Base-by-base conservation (phyloP, 306 rosid genomes). In the Quercus robur region DNA sequence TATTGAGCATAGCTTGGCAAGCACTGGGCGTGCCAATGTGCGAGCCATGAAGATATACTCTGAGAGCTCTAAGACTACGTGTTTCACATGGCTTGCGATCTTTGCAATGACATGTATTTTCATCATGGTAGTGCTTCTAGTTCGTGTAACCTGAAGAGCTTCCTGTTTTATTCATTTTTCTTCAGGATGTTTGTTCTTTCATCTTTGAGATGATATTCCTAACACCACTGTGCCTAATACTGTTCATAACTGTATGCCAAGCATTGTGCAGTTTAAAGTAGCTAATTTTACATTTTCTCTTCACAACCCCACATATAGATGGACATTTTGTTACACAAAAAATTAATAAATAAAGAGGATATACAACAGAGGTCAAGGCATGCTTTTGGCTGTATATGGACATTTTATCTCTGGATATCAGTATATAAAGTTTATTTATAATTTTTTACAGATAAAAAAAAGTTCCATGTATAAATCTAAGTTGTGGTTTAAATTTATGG, bases 81-180 rank as follows among this genome's bases (percentile, higher is more conserved):
- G 97, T 88, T 84, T 93, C 81, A 91, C 98, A 0, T 93, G 98
- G 97, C 89, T 93, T 41, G 35, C 83, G 19, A 83, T 95, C 52
- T 93, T 95, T 82, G 84, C 73, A 46, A 95, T 95, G 96, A 80
- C 86, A 0, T 86, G 91, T 46, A 85, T 91, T 25, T 95, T 95
- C 83, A 75, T 93, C 84, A 90, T 95, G 97, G 96, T 95, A 58
- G 95, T 91, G 73, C 97, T 93, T 80, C 83, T 95, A 49, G 93
- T 93, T 82, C 96, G 98, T 41, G 92, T 95, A 17, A 91, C 99
- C 26, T 88, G 33, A 77, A 44, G 68, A 41, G 62, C 63, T 81
- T 67, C 13, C 9, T 7, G 51, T n/a, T 30, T 6, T 63, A 19
- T 35, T 64, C n/a, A 64, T 28, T 10, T 67, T 33, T 67, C 72